These are phyloP conservation scores for Protea cynaroides DNA, from an alignment of 164 flowering plant genomes.

Conservation along the genomic window DNA sequence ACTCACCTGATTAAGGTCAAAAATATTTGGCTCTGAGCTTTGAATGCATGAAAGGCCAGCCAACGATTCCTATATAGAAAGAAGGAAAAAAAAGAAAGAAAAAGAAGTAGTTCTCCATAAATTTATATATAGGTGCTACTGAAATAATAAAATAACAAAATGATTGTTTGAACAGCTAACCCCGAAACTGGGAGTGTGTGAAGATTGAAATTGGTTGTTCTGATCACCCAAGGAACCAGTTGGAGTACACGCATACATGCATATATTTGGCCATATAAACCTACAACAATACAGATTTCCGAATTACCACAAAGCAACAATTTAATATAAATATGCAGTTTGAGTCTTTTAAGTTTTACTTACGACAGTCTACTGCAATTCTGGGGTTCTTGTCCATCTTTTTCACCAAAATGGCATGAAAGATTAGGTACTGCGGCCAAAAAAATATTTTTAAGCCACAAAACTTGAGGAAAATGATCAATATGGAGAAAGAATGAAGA, in stretches of 20 bases:
- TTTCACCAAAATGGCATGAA: neutral
- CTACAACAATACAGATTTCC: neutral
- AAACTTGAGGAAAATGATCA: neutral
- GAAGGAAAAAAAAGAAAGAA: neutral
- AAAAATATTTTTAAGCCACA: neutral
- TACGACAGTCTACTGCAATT: neutral
- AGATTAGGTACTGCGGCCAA: neutral
- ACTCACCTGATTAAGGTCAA: conserved; percentile 3
- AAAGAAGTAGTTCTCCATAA: neutral
- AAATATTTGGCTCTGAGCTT: conserved; percentile 1
- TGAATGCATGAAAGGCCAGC: conserved; percentile 2
- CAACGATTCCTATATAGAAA: neutral
- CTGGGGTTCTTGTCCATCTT: neutral
- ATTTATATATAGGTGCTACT: neutral
- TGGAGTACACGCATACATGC: neutral
- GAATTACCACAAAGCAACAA: neutral
- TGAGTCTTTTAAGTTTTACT: neutral
- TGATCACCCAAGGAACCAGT: neutral
- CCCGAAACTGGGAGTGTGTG: neutral
- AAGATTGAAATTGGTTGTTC: neutral
- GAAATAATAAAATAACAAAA: neutral
- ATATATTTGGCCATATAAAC: neutral
- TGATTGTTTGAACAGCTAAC: neutral
- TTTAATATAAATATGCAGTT: neutral
- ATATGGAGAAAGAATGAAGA: neutral